Base-by-base conservation (phyloP, 257 asterid species). In the Nicotiana knightiana region DNA sequence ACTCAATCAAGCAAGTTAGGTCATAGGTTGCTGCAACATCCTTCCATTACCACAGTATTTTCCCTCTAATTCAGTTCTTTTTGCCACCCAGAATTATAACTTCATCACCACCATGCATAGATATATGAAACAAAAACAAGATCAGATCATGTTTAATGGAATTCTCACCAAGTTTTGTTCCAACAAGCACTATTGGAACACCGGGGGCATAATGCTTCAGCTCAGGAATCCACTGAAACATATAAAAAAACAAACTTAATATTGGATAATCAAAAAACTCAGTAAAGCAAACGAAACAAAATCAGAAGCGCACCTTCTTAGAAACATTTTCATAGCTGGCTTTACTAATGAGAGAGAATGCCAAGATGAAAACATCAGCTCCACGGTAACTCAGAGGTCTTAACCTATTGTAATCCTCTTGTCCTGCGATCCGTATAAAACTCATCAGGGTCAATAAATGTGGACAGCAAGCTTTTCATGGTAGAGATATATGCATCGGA, bases 121-220 rank as follows among this genome's bases (percentile, higher is more conserved):
- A 51, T 75, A 26, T 7, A 48, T 75, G 24, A 28, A 75, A 6
- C 79, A 75, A 75, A 21, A 75, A 51, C 16, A 73, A 51, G 63
- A 51, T 51, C 63, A 75, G 8, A 75, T 75, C 63, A 75, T 51
- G 39, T 30, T 51, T 26, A 26, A 15, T 32, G 13, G 68, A 55
- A 46, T 68, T 81, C 92, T 86, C 79, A 89, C 92, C 92, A 68
- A 89, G 88, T 80, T 89, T 89, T 61, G 92, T 89, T 79, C 92
- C 92, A 81, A 89, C 90, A 68, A 89, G 92, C 83, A 89, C 88
- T 26, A 89, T 89, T 12, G 92, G 92, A 32, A 89, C 92, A 35
- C 92, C 92, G 59, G 92, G 92, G 48, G 92, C 92, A 77, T 89
- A 89, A 80, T 89, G 92, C 87, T 87, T 89, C 92, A 89, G 83